Conservation (phyloP, 805 yeast genomes). For the Ogataea trehalophila region DNA sequence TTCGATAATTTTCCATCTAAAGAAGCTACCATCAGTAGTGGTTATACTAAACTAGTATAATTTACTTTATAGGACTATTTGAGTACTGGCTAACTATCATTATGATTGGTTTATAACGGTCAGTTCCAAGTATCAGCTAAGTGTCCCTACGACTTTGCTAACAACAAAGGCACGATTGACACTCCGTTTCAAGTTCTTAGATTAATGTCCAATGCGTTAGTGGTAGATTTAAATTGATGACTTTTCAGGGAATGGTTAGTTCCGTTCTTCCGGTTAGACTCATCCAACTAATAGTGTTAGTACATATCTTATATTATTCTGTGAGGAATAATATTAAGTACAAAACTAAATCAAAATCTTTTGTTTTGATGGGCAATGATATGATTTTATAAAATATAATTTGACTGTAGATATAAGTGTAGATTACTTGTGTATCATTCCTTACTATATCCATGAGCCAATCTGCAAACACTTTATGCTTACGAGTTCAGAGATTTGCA, state of each 20-base stretch:
- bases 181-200: slow-evolving; percentile 80
- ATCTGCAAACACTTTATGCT: too few species aligned
- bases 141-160: slow-evolving; percentile 64
- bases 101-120: slow-evolving; percentile 30
- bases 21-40: slow-evolving; percentile 65
- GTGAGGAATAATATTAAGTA: not conserved
- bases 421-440: too few species aligned
- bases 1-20: slow-evolving; percentile 20
- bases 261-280: slow-evolving; percentile 25
- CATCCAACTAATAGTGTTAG: slow-evolving; percentile 49
- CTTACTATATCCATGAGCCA: too few species aligned
- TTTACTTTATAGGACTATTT: slow-evolving; percentile 50
- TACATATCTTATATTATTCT: slow-evolving; percentile 30
- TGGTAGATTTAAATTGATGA: slow-evolving; percentile 26
- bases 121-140: slow-evolving; percentile 50
- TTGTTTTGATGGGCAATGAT: not conserved
- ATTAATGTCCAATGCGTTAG: slow-evolving; percentile 36
- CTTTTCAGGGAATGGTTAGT: slow-evolving; percentile 22
- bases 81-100: slow-evolving; percentile 38
- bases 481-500: too few species aligned
- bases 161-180: slow-evolving; percentile 67
- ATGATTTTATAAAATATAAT: too few species aligned
- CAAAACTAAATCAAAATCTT: too few species aligned
- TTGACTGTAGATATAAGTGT: too few species aligned
- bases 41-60: slow-evolving; percentile 68